Evolutionary conservation across 75 land plant genomes (phyloP).

Genomic region (Ceratopteris richardii): DNA sequence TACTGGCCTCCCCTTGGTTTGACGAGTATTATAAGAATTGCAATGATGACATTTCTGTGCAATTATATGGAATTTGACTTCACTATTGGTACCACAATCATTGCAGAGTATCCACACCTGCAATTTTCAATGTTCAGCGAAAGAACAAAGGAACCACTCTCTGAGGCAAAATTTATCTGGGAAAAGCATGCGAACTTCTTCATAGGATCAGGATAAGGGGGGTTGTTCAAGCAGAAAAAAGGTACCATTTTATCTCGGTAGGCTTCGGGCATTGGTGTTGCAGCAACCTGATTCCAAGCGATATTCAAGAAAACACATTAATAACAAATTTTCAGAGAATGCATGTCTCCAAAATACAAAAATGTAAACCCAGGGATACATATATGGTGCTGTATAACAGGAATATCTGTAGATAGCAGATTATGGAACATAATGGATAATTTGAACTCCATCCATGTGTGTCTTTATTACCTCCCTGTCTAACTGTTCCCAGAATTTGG

Average conservation of each 20-base stretch:
- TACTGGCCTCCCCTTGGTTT: constrained; percentile 28
- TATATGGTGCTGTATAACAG: no score
- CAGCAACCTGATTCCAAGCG: constrained; percentile 49
- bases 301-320: no score
- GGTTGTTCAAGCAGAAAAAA: background rate
- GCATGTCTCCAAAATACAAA: background rate
- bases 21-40: constrained; percentile 84
- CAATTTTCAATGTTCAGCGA: background rate
- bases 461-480: constrained; percentile 62
- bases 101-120: constrained; percentile 96
- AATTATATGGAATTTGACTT: constrained; percentile 62
- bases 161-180: no score
- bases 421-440: no score
- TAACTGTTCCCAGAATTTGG: constrained; percentile 56
- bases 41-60: constrained; percentile 79
- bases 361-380: background rate
- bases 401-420: no score
- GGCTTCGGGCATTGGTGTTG: constrained; percentile 80
- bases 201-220: background rate
- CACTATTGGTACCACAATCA: constrained; percentile 57
- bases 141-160: no score
- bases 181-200: no score
- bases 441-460: no score
- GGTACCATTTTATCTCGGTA: constrained; percentile 59
- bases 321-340: background rate